Base-by-base conservation (phyloP, 768 basidiomycete genomes). In the Sistotremastrum niveocremeum region DNA sequence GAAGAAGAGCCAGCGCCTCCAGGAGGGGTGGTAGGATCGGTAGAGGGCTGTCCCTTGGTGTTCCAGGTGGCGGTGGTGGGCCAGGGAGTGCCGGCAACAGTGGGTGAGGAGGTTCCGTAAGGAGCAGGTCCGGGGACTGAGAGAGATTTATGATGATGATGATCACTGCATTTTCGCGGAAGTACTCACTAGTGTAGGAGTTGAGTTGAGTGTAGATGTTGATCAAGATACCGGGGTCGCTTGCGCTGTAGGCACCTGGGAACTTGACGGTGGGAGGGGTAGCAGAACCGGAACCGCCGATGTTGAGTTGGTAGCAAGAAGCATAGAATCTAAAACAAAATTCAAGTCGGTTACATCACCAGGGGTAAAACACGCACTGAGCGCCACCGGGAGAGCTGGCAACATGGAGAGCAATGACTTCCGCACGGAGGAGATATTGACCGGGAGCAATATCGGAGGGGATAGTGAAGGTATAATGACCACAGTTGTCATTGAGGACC, bases 61-160 rank as follows among this genome's bases (percentile, higher is more conserved):
- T 70, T 69, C 69, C 70, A 73, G 11, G 70, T 72, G 10, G 71
- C 70, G 29, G 70, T 68, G 3, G 67, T 67, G 9, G 70, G 68
- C 49, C 54, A 74, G 3, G 67, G 47, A 28, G 70, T 70, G 12
- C 60, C 60, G 8, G 67, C 72, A 30, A 70, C 61, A 5, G 68
- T 44, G 5, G 68, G 60, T 11, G 63, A 62, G 12, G 67, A 47
- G 20, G 60, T 60, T 30, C 65, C 70, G 57, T 72, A 76, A 12
- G 76, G 66, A 38, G 69, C 64, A 3, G 72, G 72, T 44, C 72
- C 72, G 35, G 71, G 72, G 51, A 73, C 69, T 70, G 42, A 20
- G 8, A 12, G 42, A 45, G 29, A 6, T 39, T 30, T 12, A 33
- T 48, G 28, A 49, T 20, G 20, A 40, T 44, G 9, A 41, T 6